Evolutionary conservation across 1,284 basidiomycete genomes (phyloP).

Genomic region (Laetiporus sulphureus): DNA sequence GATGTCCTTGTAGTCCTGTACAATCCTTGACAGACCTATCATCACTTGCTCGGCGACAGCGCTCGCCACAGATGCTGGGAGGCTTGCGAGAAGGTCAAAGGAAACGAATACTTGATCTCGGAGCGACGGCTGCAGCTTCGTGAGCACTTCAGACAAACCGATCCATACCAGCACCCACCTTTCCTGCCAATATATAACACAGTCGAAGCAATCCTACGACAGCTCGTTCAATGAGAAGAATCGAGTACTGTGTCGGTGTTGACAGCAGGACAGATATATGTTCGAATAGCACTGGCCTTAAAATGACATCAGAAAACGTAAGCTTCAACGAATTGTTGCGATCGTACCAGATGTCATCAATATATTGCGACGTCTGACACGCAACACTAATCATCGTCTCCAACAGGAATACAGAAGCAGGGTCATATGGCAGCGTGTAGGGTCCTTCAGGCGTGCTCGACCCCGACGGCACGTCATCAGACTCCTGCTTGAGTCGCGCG

Average conservation of each 20-base stretch:
- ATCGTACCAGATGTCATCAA: slow-evolving; percentile 82
- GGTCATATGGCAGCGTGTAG: slow-evolving; percentile 80
- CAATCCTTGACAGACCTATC: slow-evolving; percentile 73
- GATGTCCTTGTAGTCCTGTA: slow-evolving; percentile 69
- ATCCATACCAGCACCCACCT: slow-evolving; percentile 37
- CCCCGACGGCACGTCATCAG: slow-evolving; percentile 40
- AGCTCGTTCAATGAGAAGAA: slow-evolving; percentile 91
- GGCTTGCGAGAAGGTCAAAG: slow-evolving; percentile 80
- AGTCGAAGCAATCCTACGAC: slow-evolving; percentile 85
- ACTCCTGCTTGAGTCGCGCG: slow-evolving; percentile 62
- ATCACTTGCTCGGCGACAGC: slow-evolving; percentile 90
- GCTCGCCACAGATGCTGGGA: slow-evolving; percentile 74
- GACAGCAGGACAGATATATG: slow-evolving; percentile 81
- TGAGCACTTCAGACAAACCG: neutral
- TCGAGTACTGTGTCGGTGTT: slow-evolving; percentile 76
- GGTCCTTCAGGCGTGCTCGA: slow-evolving; percentile 32
- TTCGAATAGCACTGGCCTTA: slow-evolving; percentile 88
- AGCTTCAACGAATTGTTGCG: neutral
- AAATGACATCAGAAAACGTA: neutral
- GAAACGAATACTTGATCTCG: slow-evolving; percentile 93
- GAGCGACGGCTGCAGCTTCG: slow-evolving; percentile 27
- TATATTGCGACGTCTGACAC: slow-evolving; percentile 66
- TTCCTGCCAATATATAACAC: slow-evolving; percentile 72
- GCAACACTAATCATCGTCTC: slow-evolving; percentile 92
- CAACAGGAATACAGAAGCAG: slow-evolving; percentile 88